A percentile compares a stretch with the other conserved stretches of the same genome.
phyloP scores from a whole-genome alignment of 2,329 filamentous ascomycete species.

The Emmonsiellopsis sp. region DNA sequence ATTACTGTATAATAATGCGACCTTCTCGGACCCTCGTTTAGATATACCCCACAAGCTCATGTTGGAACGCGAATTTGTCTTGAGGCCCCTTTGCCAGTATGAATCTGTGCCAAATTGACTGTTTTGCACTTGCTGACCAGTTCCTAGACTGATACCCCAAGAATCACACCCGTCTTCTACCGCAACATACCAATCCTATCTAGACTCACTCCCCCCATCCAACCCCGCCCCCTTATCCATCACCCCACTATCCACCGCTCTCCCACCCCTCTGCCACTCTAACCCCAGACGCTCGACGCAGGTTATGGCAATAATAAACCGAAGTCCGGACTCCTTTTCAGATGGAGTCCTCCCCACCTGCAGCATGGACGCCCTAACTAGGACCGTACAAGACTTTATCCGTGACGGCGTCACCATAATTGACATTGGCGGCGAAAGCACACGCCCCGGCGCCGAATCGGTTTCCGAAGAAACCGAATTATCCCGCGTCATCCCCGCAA shows the following conservation, averaged over 20 bases:
- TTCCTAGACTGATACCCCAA: constrained; percentile 33
- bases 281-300: constrained; percentile 54
- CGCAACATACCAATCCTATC: constrained; percentile 27
- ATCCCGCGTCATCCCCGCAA: constrained; percentile 67
- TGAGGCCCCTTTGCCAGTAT: constrained; percentile 63
- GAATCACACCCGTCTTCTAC: constrained; percentile 24
- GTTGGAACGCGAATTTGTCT: constrained; percentile 84
- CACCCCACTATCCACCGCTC: constrained; percentile 26
- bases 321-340: constrained; percentile 95
- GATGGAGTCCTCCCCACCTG: constrained; percentile 62
- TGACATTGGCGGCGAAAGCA: constrained; percentile 90
- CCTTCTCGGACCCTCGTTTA: constrained; percentile 62
- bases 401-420: constrained; percentile 68
- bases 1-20: constrained; percentile 64
- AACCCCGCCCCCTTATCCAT: constrained; percentile 29
- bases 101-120: constrained; percentile 13
- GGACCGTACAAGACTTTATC: constrained; percentile 55
- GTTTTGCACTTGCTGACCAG: background rate
- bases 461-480: constrained; percentile 67
- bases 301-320: constrained; percentile 89
- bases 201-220: constrained; percentile 26
- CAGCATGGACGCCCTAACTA: constrained; percentile 42
- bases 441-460: constrained; percentile 64
- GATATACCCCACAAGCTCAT: constrained; percentile 78
- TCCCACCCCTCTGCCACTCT: constrained; percentile 51